Base-by-base conservation (phyloP, 2,329 filamentous ascomycete genomes). In the Cryphonectria naterciae region DNA sequence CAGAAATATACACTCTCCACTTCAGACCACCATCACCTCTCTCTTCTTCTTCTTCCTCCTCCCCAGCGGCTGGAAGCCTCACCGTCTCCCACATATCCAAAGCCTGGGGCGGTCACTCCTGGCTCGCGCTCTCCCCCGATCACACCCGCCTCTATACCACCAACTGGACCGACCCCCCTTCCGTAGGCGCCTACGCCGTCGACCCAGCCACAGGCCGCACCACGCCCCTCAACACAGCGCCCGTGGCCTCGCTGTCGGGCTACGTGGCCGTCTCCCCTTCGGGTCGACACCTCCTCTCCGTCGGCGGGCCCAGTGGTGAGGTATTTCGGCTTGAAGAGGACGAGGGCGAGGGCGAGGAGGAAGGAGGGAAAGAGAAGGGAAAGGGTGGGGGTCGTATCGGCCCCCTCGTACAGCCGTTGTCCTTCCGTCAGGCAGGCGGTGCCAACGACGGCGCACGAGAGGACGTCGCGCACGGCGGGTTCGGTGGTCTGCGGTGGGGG, bases 401-500 rank as follows among this genome's bases (percentile, higher is more conserved):
- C 15, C 25, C 62, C 11, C 63, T 68, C 32, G 70, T 68, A 8
- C 73, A 75, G 72, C 62, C 68, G 61, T 39, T 75, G 22, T 62
- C 68, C 28, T 75, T 75, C 64, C 70, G 68, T 35, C n/a, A 28
- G n/a, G 25, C 65, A 39, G 56, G 68, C 17, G 73, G 68, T 69
- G 67, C 64, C 54, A 63, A 70, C 66, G 71, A 73, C 71, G 71
- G 72, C 17, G 62, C 43, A 37, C 69, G 73, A 32, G 68, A 61
- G 25, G 73, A 65, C 28, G 71, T 74, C 32, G 73, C 73, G 10
- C 71, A 74, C 62, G 73, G 72, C n/a, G 63, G 56, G 22, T 73
- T 73, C 52, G 73, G 73, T 46, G 73, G 73, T 28, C 68, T 75
- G 65, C 67, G 73, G n/a, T 69, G 71, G 67, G 74, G 74, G 22